Conservation (phyloP, 1,284 basidiomycete species). For the Irpex rosettiformis region DNA sequence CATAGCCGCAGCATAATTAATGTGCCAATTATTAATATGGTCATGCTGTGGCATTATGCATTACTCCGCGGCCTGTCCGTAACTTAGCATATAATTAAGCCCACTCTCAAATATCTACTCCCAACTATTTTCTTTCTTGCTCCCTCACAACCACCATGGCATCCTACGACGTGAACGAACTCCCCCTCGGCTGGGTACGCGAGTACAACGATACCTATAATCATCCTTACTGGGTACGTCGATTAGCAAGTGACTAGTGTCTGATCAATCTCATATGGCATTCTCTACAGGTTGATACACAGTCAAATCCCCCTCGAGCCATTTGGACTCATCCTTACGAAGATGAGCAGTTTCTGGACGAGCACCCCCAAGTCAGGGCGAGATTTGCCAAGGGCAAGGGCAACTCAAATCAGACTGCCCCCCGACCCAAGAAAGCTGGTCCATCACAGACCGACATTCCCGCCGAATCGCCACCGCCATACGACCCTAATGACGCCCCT, state of each 20-base stretch:
- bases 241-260: conserved; percentile 6
- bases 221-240: conserved; percentile 42
- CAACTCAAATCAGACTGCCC: conserved; percentile 7
- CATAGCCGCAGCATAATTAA: not conserved
- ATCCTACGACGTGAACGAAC: conserved; percentile 18
- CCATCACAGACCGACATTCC: conserved; percentile 1
- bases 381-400: conserved; percentile 25
- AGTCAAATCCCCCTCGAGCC: conserved; percentile 56
- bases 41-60: too few species aligned
- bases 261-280: conserved; percentile 11
- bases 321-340: conserved; percentile 73
- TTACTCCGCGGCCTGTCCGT: not conserved
- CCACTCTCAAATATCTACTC: too few species aligned
- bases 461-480: conserved; percentile 22
- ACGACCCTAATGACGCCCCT: conserved; percentile 23
- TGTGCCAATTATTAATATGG: too few species aligned
- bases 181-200: conserved; percentile 64
- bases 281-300: conserved; percentile 55
- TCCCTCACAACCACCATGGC: conserved; percentile 17
- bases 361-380: conserved; percentile 49
- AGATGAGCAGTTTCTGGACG: conserved; percentile 55
- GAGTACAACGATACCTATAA: conserved; percentile 44
- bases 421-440: not conserved
- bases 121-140: not conserved
- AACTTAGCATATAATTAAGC: too few species aligned